These are phyloP conservation scores for Stephanodiscus triporus DNA, from an alignment of 108 stramenopile species.

Conservation along the genomic window DNA sequence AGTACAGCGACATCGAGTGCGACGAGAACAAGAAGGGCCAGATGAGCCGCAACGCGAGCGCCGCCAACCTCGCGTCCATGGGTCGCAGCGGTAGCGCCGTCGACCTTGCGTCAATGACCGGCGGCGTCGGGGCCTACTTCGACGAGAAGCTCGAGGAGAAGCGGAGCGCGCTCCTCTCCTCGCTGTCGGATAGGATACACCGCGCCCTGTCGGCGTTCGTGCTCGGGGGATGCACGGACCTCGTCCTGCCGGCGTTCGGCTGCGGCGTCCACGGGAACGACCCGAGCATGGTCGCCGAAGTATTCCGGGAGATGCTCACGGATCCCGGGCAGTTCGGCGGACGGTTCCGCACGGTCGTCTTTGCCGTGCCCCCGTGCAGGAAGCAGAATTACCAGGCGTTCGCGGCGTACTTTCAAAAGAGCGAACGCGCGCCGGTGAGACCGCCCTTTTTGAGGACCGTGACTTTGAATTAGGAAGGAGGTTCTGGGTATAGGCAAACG, in stretches of 20 bases:
- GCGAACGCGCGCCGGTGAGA: neutral
- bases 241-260: constrained; percentile 70
- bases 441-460: neutral
- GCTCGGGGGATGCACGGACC: constrained; percentile 52
- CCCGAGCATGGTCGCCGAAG: constrained; percentile 56
- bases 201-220: constrained; percentile 51
- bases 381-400: constrained; percentile 61
- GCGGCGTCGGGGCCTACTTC: neutral
- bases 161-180: constrained; percentile 26
- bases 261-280: constrained; percentile 67
- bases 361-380: constrained; percentile 58
- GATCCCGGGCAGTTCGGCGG: constrained; percentile 50
- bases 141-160: constrained; percentile 45
- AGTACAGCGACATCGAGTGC: constrained; percentile 44
- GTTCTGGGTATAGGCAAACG: too few species aligned
- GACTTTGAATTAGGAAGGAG: too few species aligned
- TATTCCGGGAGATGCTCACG: constrained; percentile 52
- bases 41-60: neutral
- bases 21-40: constrained; percentile 15
- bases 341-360: constrained; percentile 52
- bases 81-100: neutral
- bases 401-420: constrained; percentile 51
- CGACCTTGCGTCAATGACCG: neutral
- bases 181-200: constrained; percentile 46
- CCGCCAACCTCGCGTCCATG: neutral